Evolutionary conservation across 2,329 filamentous ascomycete species (phyloP).

Genomic region (Fusarium secorum): DNA sequence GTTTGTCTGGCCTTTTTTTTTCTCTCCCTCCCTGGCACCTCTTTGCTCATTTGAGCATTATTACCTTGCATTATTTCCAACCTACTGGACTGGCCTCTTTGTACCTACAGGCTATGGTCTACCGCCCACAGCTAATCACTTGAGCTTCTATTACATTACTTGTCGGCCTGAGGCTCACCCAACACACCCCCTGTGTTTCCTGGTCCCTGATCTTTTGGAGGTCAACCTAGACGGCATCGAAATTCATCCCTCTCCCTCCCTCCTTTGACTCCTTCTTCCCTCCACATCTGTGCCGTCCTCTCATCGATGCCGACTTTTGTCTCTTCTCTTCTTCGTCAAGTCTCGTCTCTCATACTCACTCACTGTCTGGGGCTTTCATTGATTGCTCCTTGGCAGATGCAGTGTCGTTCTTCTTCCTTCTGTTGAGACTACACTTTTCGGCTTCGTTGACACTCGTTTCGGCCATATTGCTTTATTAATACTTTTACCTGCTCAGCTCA

Average conservation of each 20-base stretch:
- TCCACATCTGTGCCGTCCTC: conserved; percentile 38
- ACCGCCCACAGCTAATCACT: conserved; percentile 32
- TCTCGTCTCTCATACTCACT: conserved; percentile 29
- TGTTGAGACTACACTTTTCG: conserved; percentile 42
- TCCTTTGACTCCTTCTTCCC: conserved; percentile 36
- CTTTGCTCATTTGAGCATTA: conserved; percentile 43
- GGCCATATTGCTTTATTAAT: conserved; percentile 44
- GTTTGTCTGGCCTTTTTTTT: conserved; percentile 42
- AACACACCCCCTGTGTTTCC: conserved; percentile 30
- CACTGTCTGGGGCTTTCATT: conserved; percentile 33
- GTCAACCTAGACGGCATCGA: conserved; percentile 36
- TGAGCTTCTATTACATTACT: conserved; percentile 11
- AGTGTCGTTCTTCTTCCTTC: conserved; percentile 39
- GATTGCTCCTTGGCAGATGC: conserved; percentile 44
- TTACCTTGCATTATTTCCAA: conserved; percentile 40
- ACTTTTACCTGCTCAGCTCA: conserved; percentile 41
- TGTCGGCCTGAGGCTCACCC: conserved; percentile 40
- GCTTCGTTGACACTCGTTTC: conserved; percentile 46
- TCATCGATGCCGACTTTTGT: conserved; percentile 31
- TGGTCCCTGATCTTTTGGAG: conserved; percentile 32
- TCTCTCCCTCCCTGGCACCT: conserved; percentile 48
- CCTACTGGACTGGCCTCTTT: conserved; percentile 17
- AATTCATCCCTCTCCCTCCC: conserved; percentile 33
- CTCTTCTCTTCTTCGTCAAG: conserved; percentile 26
- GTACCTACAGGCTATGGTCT: not conserved